phyloP scores from a whole-genome alignment of 2,329 filamentous ascomycete genomes.

The Leptographium flavum region DNA sequence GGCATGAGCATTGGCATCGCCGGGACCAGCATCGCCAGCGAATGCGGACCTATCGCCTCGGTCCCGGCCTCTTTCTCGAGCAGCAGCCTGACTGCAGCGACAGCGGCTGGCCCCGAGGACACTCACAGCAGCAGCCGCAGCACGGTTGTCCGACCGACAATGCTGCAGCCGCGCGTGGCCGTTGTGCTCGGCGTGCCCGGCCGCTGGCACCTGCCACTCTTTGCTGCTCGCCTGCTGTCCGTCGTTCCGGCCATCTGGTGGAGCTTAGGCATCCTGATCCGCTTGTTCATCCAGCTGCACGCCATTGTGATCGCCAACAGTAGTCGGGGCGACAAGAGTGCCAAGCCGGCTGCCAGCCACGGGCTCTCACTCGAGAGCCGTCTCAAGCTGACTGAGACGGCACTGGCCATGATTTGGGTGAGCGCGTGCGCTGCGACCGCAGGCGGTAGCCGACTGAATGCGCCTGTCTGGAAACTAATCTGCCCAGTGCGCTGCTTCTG shows the following conservation, averaged over 20 bases:
- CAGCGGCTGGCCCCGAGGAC: too few relatives aligned
- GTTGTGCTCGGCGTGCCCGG: slow-evolving; percentile 61
- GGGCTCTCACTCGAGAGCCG: slow-evolving; percentile 25
- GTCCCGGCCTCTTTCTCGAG: too few relatives aligned
- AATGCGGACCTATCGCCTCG: too few relatives aligned
- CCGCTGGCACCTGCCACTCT: slow-evolving; percentile 59
- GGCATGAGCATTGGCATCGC: too few relatives aligned
- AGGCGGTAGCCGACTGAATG: background rate
- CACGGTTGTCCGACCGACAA: slow-evolving; percentile 19
- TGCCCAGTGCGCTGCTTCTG: slow-evolving; percentile 56
- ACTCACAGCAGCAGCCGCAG: slow-evolving; percentile 2
- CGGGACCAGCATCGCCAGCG: too few relatives aligned
- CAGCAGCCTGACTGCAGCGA: too few relatives aligned
- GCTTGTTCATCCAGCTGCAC: slow-evolving; percentile 51
- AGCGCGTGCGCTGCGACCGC: background rate
- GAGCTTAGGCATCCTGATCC: slow-evolving; percentile 54
- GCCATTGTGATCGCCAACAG: slow-evolving; percentile 7
- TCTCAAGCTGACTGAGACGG: slow-evolving; percentile 51
- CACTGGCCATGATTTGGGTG: slow-evolving; percentile 61
- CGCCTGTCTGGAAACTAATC: slow-evolving; percentile 1
- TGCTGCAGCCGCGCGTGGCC: slow-evolving; percentile 63
- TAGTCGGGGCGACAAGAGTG: slow-evolving; percentile 2
- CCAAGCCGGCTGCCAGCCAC: background rate
- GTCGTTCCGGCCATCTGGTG: slow-evolving; percentile 58
- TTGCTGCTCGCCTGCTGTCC: slow-evolving; percentile 58